Base-by-base conservation (phyloP, 805 yeast species). In the Citeromyces nyonsensis region DNA sequence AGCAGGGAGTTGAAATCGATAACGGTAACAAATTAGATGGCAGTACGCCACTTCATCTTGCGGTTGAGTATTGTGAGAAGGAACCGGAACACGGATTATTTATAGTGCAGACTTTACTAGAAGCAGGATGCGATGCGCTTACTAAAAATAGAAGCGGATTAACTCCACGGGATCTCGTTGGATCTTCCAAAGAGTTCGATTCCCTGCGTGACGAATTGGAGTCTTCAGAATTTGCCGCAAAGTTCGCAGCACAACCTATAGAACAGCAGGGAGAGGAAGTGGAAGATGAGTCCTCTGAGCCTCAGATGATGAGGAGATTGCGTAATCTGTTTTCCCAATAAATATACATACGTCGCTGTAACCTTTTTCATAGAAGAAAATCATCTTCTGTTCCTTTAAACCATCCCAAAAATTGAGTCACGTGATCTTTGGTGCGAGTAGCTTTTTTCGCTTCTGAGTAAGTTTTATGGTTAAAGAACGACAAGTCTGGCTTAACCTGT, bases 1-100 rank as follows among this genome's bases (percentile, higher is more conserved):
- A 78, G 34, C 94, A 82, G 38, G 95, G 91, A 2, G 85, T 86
- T 12, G 95, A 86, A 42, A 74, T 86, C 22, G 95, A 91, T 51
- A 91, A 95, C 1, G 49, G 54, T 27, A 80, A 80, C 51, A 63
- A 73, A 25, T 36, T 66, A 20, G 78, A 77, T 33, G 86, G 85
- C 26, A 86, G 82, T 40, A 83, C 96, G 1, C 96, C 98, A 10
- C 64, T 91, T 40, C 97, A 88, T 53, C 57, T 69, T 38, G 93
- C 95, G 4, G 94, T 77, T 9, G 68, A 67, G 38, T 88, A 80
- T 51, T 64, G 86, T 10, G 59, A 61, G 30, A 74, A 72, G 15
- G 95, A 88, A 47, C 82, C 91, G 0, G 95, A 82, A 37, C 85
- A 79, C 51, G 95, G 94, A 1, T 57, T 63, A 15, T 82, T 75